A percentile compares a stretch with the other conserved stretches of the same genome.
These are phyloP conservation scores for Vaccinium darrowii DNA, from an alignment of 148 eudicot genomes.

Conservation along the genomic window DNA sequence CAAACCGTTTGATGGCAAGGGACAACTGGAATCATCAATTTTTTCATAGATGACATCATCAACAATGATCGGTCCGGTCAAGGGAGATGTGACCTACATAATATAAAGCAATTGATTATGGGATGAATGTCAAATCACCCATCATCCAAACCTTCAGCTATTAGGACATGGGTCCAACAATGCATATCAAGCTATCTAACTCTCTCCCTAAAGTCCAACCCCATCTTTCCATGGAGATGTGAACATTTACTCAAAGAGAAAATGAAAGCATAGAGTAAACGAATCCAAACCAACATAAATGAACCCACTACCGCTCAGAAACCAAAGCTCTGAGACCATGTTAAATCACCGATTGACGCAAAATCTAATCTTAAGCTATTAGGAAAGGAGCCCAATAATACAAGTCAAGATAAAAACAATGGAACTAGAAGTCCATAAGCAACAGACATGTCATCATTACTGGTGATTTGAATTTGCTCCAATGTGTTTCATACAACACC, in stretches of 20 bases:
- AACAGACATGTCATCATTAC: neutral
- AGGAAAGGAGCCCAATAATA: neutral
- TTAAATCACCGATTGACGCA: neutral
- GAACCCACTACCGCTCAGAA: neutral
- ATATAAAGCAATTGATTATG: slow-evolving; percentile 17
- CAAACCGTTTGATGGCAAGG: slow-evolving; percentile 49
- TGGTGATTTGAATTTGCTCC: neutral
- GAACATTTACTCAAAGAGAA: neutral
- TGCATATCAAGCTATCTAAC: neutral
- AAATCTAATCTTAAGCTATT: neutral
- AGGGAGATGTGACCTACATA: slow-evolving; percentile 60
- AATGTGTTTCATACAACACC: neutral
- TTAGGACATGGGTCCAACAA: neutral
- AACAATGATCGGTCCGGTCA: slow-evolving; percentile 75
- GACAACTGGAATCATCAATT: slow-evolving; percentile 42
- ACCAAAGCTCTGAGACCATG: neutral
- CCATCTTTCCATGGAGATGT: neutral
- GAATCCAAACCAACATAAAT: neutral
- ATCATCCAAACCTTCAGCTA: neutral
- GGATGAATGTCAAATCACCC: neutral
- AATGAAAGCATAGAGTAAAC: neutral
- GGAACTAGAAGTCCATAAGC: neutral
- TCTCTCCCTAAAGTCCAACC: neutral
- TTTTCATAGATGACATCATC: slow-evolving; percentile 91
- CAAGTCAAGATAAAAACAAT: neutral